A percentile compares a stretch with the other conserved stretches of the same genome.
Evolutionary conservation across 768 basidiomycete species (phyloP).

Genomic region (Zangia roseola): DNA sequence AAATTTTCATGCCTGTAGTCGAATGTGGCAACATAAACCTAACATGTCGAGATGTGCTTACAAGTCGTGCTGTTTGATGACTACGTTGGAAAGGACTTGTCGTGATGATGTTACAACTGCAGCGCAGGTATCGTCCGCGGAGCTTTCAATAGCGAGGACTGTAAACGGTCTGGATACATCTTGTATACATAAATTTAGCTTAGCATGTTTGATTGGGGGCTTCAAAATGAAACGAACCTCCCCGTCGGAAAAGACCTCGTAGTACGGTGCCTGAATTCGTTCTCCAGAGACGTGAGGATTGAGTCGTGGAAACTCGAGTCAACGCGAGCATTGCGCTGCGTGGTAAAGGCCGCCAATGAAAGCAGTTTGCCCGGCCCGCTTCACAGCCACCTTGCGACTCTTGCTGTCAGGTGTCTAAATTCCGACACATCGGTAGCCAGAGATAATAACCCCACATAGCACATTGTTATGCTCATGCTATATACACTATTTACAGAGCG

Average conservation of each 20-base stretch:
- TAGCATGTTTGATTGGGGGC: not conserved
- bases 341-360: no score
- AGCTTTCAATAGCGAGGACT: constrained; percentile 78
- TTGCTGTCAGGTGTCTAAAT: no score
- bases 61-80: constrained; percentile 69
- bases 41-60: not conserved
- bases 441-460: no score
- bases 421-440: no score
- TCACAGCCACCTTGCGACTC: no score
- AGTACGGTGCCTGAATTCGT: not conserved
- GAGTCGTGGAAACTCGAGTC: not conserved
- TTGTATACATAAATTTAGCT: not conserved
- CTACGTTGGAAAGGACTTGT: constrained; percentile 77
- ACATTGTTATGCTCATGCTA: no score
- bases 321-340: not conserved
- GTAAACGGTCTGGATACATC: constrained; percentile 41
- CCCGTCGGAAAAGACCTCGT: not conserved
- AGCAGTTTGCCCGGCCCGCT: no score
- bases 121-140: constrained; percentile 93
- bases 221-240: not conserved
- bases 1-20: constrained; percentile 24
- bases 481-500: no score
- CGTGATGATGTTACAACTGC: constrained; percentile 76
- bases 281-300: not conserved
- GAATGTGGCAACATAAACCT: not conserved